Base-by-base conservation (phyloP, 2,329 filamentous ascomycete genomes). In the Trichoderma harzianum region DNA sequence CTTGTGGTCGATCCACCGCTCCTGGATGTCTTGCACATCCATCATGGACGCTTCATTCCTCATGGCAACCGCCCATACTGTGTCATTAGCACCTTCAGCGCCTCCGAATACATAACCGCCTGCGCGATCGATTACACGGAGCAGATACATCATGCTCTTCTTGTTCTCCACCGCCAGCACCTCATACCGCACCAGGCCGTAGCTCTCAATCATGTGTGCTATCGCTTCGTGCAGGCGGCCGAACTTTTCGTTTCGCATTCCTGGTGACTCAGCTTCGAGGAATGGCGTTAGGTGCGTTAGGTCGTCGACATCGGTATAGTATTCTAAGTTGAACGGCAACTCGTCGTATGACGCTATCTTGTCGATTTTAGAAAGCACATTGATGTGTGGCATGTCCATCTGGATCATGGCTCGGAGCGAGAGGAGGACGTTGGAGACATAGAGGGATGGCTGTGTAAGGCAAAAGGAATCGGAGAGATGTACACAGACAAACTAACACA, bases 351-450 rank as follows among this genome's bases (percentile, higher is more conserved):
- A 90, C 43, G 91, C 86, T 69, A 99, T 86, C 79, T 98, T 98
- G 83, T 99, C 96, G 83, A 99, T 97, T 83, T 99, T 99, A 72
- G 95, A 98, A 30, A 99, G 88, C 74, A 99, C 93, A 78, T 99
- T 99, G 76, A 99, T 86, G 79, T 98, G 94, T 1, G 96, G 94
- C 73, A 98, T 92, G 79, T 98, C 96, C 88, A 99, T 95, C 83
- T 98, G 96, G 68, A 99, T 90, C 95, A 99, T 99, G 77, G 94
- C 95, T 75, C 96, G 92, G 74, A 99, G 89, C 70, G 94, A 95
- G 28, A 99, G 90, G 71, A 99, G 91, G 71, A 99, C 87, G 77
- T 97, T 96, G 76, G 95, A 97, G 72, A 99, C 92, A 82, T 98
- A 99, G 73, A 98, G 89, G 3, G 95, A 98, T 0, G 96, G 96